Percentiles rank a stretch among this genome's conserved stretches.
Evolutionary conservation across 768 basidiomycete species (phyloP).

Genomic region (Crepidotus variabilis): DNA sequence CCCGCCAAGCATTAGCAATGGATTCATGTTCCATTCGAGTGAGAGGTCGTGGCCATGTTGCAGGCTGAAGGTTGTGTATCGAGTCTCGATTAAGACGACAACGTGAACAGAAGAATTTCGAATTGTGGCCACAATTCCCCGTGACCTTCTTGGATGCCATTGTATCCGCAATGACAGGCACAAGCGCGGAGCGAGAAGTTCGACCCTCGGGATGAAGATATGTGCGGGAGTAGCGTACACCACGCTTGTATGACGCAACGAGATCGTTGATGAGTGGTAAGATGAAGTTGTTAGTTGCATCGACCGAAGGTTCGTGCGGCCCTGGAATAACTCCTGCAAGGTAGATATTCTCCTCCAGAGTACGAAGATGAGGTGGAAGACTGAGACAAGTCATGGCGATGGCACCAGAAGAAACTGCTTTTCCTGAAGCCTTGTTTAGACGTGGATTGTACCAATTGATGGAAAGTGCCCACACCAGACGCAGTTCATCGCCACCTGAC

Average conservation of each 20-base stretch:
- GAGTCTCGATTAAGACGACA: conserved; percentile 5
- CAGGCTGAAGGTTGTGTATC: conserved; percentile 4
- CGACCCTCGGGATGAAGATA: conserved; percentile 1
- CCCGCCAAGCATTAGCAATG: conserved; percentile 14
- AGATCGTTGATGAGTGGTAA: conserved; percentile 27
- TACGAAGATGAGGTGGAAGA: conserved; percentile 25
- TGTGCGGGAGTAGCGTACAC: conserved; percentile 5
- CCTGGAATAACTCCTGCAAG: conserved; percentile 26
- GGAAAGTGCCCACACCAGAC: conserved; percentile 5
- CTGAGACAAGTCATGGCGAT: conserved; percentile 33
- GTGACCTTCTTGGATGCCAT: conserved; percentile 11
- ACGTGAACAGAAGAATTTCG: conserved; percentile 10
- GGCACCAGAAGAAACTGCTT: conserved; percentile 23
- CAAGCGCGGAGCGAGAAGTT: conserved; percentile 1
- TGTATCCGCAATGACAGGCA: conserved; percentile 10
- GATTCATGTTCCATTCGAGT: conserved; percentile 1
- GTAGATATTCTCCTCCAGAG: conserved; percentile 27
- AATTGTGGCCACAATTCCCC: conserved; percentile 5
- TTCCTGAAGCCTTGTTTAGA: conserved; percentile 21
- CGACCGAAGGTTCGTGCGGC: conserved; percentile 19
- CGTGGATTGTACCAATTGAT: conserved; percentile 31
- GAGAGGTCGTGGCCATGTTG: conserved; percentile 2
- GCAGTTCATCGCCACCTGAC: neutral
- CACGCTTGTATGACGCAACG: conserved; percentile 2
- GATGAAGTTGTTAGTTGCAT: conserved; percentile 29